phyloP scores from a whole-genome alignment of 129 eudicot species.

The Flaveria robusta region DNA sequence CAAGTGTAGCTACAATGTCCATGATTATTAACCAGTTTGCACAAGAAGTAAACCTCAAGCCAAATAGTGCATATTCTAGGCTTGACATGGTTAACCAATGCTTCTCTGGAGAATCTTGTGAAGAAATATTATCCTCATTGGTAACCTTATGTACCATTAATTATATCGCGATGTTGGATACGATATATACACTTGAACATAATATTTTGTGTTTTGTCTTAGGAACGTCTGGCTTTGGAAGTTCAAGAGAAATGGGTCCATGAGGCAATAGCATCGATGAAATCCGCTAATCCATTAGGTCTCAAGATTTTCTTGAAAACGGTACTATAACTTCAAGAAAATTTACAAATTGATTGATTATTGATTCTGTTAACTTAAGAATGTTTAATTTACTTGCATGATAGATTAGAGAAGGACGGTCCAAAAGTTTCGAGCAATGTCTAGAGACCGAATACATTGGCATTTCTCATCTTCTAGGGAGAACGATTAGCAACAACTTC shows the following conservation, averaged over 20 bases:
- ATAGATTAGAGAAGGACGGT: constrained; percentile 39
- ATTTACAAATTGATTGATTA: background rate
- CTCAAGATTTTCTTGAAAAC: constrained; percentile 42
- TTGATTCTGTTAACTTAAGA: background rate
- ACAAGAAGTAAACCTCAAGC: constrained; percentile 27
- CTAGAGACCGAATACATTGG: constrained; percentile 30
- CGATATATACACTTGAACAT: background rate
- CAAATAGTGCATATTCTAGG: constrained; percentile 32
- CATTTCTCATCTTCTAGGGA: constrained; percentile 23
- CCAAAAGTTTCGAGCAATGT: constrained; percentile 30
- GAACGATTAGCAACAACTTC: constrained; percentile 30
- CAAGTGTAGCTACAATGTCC: constrained; percentile 16
- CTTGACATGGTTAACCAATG: constrained; percentile 39
- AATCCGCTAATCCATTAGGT: constrained; percentile 39
- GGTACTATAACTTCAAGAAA: constrained; percentile 22
- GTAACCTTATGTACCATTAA: constrained; percentile 10
- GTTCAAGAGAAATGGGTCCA: constrained; percentile 38
- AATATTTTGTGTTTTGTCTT: background rate
- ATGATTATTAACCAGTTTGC: constrained; percentile 30
- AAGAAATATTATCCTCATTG: constrained; percentile 40
- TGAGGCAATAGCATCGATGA: constrained; percentile 39
- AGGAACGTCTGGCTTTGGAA: constrained; percentile 28
- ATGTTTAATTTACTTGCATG: background rate
- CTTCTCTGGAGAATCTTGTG: constrained; percentile 37
- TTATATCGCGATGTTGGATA: too few species aligned